phyloP scores from a whole-genome alignment of 306 rosid genomes.

The Echinosophora koreensis region DNA sequence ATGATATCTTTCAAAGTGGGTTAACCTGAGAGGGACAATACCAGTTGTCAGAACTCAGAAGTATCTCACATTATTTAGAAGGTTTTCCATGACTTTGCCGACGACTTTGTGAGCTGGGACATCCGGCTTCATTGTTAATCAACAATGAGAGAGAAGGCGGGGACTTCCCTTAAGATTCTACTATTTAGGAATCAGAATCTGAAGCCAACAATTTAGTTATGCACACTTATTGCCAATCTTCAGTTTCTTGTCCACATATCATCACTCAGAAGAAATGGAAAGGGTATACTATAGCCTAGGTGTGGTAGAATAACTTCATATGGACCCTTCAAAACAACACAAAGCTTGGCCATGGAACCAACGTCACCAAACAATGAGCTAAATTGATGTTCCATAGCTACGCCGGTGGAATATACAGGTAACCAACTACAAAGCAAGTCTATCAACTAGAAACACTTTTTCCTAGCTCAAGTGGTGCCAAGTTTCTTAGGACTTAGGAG shows the following conservation, averaged over 20 bases:
- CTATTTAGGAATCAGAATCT: background rate
- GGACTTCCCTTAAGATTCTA: background rate
- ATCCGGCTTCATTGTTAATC: background rate
- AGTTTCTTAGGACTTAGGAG: background rate
- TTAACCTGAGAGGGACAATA: background rate
- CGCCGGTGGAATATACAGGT: background rate
- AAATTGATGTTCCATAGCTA: background rate
- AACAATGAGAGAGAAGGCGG: too few species aligned
- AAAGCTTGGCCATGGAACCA: background rate
- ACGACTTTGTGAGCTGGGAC: background rate
- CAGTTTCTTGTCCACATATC: background rate
- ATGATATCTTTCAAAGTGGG: background rate
- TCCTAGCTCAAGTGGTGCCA: background rate
- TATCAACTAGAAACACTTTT: background rate
- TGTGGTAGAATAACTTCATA: background rate
- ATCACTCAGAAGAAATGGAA: background rate
- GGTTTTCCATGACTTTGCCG: background rate
- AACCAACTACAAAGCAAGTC: background rate
- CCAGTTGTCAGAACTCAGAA: background rate
- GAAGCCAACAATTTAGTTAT: background rate
- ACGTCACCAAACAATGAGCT: background rate
- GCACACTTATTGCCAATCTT: background rate
- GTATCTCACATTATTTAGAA: background rate
- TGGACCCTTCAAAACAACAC: conserved; percentile 18
- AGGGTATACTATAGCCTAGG: background rate